Evolutionary conservation across 2,329 filamentous ascomycete species (phyloP), one percentile per base, ranked within the genome.

Genomic region (Aspergillus novofumigatus): DNA sequence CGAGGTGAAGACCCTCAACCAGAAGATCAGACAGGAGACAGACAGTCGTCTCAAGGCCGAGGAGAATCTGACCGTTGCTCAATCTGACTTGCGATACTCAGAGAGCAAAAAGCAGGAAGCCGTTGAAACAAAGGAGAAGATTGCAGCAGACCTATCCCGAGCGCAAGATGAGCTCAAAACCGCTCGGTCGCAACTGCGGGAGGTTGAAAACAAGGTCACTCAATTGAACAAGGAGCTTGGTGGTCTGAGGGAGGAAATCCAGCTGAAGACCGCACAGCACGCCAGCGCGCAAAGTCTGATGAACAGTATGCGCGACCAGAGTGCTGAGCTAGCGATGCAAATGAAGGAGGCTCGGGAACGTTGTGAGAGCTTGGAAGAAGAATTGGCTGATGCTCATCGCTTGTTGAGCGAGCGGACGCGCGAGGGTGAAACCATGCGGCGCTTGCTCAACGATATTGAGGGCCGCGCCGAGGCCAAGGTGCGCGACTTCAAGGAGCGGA

Each of bases 401-500:
- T 83, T 97, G 59, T 82, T 99, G 2, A 86, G 85, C 53, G 94
- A 99, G 74, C 87, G 94, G 26, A 93, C 91, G 3, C 86, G 94
- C 47, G 94, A 99, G 75, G 90, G 87, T 26, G 93, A 97, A 77
- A 97, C 91, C 0, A 97, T 99, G 92, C 86, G 94, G 35, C 83
- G 92, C 51, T 81, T 97, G 58, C 79, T 99, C 11, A 87, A 88
- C 17, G 93, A 97, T 63, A 90, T 92, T 8, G 91, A 97, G 71
- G 85, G 89, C 58, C 83, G 90, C 9, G 87, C 92, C 1, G 92
- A 97, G 63, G 80, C 80, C 59, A 90, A 91, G 68, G 84, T 96
- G 20, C 86, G 91, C 28, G 93, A 97, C 62, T 94, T 96, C 86
- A 88, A 91, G 54, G 86, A 91, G 57, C 86, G 89, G 2, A 88